Percentiles rank a stretch among this genome's conserved stretches.
These are phyloP conservation scores for Candida endomychidarum DNA, from an alignment of 805 yeast species.

Conservation along the genomic window DNA sequence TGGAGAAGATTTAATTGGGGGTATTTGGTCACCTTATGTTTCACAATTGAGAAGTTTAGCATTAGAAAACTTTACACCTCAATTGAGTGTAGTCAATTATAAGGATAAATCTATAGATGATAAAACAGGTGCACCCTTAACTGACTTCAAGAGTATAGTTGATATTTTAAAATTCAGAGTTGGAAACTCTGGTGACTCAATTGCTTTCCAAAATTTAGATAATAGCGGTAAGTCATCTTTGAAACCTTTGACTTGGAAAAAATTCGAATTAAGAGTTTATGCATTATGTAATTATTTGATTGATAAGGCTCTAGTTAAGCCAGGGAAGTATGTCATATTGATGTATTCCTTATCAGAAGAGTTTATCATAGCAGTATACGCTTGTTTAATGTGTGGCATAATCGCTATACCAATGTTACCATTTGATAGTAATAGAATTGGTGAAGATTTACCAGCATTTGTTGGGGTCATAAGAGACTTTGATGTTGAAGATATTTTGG, in stretches of 20 bases:
- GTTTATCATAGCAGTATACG: slow-evolving; percentile 75
- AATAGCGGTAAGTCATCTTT: slow-evolving; percentile 33
- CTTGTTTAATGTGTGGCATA: slow-evolving; percentile 81
- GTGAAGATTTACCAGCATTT: slow-evolving; percentile 72
- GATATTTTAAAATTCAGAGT: slow-evolving; percentile 82
- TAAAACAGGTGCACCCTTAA: slow-evolving; percentile 68
- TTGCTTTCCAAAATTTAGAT: slow-evolving; percentile 61
- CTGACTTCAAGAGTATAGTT: slow-evolving; percentile 68
- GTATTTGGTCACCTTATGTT: slow-evolving; percentile 79
- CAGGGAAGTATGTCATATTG: slow-evolving; percentile 74
- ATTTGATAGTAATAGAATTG: slow-evolving; percentile 60
- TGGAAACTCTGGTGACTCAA: slow-evolving; percentile 68
- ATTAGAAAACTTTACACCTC: slow-evolving; percentile 64
- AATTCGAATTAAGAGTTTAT: slow-evolving; percentile 73
- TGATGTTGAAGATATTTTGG: slow-evolving; percentile 68
- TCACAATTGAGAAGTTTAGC: slow-evolving; percentile 64
- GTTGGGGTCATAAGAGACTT: slow-evolving; percentile 67
- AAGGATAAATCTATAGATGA: slow-evolving; percentile 76
- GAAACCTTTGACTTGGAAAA: slow-evolving; percentile 64
- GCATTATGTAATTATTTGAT: slow-evolving; percentile 72
- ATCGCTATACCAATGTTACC: slow-evolving; percentile 78
- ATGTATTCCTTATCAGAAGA: slow-evolving; percentile 90
- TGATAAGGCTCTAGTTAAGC: slow-evolving; percentile 58
- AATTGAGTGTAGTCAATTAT: slow-evolving; percentile 78
- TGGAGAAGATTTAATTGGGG: slow-evolving; percentile 76